Evolutionary conservation across 306 rosid genomes (phyloP), one percentile per base, ranked within the genome.

Genomic region (Malus sylvestris): DNA sequence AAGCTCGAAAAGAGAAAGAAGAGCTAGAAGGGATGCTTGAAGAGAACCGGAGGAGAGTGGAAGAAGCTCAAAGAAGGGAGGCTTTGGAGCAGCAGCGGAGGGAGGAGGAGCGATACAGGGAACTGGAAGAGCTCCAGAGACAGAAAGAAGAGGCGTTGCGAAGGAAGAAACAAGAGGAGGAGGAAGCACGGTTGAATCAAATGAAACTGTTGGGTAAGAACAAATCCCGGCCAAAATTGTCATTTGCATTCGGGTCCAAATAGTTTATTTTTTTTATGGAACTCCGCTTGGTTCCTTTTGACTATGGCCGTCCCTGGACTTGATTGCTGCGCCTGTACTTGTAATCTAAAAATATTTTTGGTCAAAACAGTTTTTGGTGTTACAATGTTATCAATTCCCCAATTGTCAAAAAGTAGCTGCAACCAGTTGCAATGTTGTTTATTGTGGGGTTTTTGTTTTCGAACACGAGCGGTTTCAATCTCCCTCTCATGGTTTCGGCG

Each of bases 71-170:
- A 80, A 87, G 97, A 81, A 92, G 84, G 78, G 99, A 96, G 80
- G 98, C 97, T 70, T 78, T 92, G 78, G 99, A 90, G 84, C 91
- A 42, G 85, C 99, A 90, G 68, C 80, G 91, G 74, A 91, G 90
- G 83, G 99, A 96, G 78, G 99, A 96, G 85, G 99, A 96, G 67
- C 91, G 98, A 53, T 93, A 91, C 60, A 86, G 88, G 82, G 98
- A 96, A 84, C 91, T 96, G n/a, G 99, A 93, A 84, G 99, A 96
- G 90, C 83, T 92, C 14, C 99, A 96, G 78, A 92, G 99, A 82
- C 97, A 96, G 81, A 91, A 91, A 65, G 99, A 95, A 87, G 99
- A 93, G 80, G 91, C 91, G 4, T 76, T 91, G 93, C 83, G 88
- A 44, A 88, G 96, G 87, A 93, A 89, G 87, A 91, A 88, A 86